Base-by-base conservation (phyloP, 768 basidiomycete species). In the Neoboletus subvelutipes region DNA sequence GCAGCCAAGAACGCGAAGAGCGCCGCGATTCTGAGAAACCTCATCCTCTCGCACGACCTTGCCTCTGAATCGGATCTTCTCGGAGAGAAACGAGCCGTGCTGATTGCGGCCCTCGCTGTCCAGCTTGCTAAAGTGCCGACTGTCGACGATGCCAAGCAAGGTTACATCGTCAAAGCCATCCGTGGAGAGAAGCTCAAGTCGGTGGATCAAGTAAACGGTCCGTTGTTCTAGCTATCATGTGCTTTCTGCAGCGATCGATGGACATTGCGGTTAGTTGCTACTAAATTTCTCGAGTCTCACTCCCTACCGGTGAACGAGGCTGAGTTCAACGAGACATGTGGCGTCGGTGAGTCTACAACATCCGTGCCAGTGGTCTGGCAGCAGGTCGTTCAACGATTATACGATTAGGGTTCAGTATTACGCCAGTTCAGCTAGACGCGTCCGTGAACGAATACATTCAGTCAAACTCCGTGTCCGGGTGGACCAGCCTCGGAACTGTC, bases 141-240 rank as follows among this genome's bases (percentile, higher is more conserved):
- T 7, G 65, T 93, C 39, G 80, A 74, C 5, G 74, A 77, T 33
- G 75, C 73, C n/a, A 83, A 83, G 68, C 79, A 81, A 58, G 77
- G 74, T 45, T 92, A 85, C 71, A 75, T 88, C 18, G 77, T 92
- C 37, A 70, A 75, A n/a, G 83, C 79, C 59, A 86, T 98, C 64
- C 69, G 85, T n/a, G 81, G 85, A 54, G 86, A 83, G 22, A 82
- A 82, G 60, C 72, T 98, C 56, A 90, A 87, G 73, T 84, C 81
- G 34, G 80, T 84, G 4, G 96, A 98, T 70, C 95, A 98, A 77
- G 84, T 97, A 26, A 78, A 82, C 52, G 95, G 95, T 94, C 65
- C 64, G 86, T 72, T 37, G 12, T 49, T 40, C 28, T 33, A 40
- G 43, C 20, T 47, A 34, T 34, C 33, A 20, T 36, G 17, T 33